phyloP scores from a whole-genome alignment of 2,329 filamentous ascomycete species.

The Aspergillus viridinutans region DNA sequence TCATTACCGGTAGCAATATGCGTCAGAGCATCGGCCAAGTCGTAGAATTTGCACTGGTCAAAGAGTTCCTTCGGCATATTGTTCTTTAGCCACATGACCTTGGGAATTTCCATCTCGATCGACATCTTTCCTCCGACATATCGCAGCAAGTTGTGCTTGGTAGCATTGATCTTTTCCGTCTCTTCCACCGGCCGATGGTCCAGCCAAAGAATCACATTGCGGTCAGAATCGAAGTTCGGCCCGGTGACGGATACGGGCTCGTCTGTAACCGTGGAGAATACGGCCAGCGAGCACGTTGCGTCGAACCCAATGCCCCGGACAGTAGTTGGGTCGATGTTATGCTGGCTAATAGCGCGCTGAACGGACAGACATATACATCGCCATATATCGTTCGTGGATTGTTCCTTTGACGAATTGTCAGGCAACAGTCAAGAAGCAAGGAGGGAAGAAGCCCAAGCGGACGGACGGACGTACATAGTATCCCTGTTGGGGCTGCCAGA shows the following conservation, averaged over 20 bases:
- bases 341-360: slow-evolving; percentile 73
- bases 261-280: slow-evolving; percentile 84
- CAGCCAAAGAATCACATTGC: slow-evolving; percentile 95
- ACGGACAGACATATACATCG: slow-evolving; percentile 87
- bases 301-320: slow-evolving; percentile 95
- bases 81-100: slow-evolving; percentile 97
- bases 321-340: slow-evolving; percentile 68
- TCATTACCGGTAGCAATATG: slow-evolving; percentile 91
- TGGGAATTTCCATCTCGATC: slow-evolving; percentile 99
- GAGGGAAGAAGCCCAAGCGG: background rate
- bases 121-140: slow-evolving; percentile 99
- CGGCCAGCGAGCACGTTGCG: slow-evolving; percentile 93
- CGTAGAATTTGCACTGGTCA: slow-evolving; percentile 92
- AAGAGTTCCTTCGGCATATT: slow-evolving; percentile 93
- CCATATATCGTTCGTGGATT: slow-evolving; percentile 98
- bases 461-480: slow-evolving; percentile 63
- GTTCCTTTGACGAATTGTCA: slow-evolving; percentile 59
- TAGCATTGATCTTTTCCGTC: slow-evolving; percentile 89
- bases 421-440: slow-evolving; percentile 5
- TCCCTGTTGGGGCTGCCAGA: slow-evolving; percentile 73
- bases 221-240: slow-evolving; percentile 80
- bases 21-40: slow-evolving; percentile 86
- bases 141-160: slow-evolving; percentile 83
- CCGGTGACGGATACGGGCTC: slow-evolving; percentile 88
- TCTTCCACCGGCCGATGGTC: slow-evolving; percentile 90